phyloP scores from a whole-genome alignment of 441 rosid species.

The Rhodomyrtus psidioides region DNA sequence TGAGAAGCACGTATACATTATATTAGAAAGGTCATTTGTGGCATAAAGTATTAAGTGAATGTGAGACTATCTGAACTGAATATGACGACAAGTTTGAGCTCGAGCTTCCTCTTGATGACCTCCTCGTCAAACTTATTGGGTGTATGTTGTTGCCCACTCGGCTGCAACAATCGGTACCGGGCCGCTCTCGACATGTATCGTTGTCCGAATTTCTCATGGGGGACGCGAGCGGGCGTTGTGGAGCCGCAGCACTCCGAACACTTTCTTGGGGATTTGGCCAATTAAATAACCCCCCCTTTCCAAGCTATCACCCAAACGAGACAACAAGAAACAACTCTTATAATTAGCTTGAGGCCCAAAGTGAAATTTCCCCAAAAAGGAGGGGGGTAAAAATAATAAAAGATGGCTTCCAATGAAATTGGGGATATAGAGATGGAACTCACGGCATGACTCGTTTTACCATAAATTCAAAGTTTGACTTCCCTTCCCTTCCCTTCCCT shows the following conservation, averaged over 20 bases:
- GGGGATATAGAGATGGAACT: background rate
- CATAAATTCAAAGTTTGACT: background rate
- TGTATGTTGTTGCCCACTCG: background rate
- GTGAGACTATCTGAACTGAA: accelerated
- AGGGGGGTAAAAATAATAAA: background rate
- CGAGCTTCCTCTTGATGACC: background rate
- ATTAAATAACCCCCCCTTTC: background rate
- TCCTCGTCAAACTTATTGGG: background rate
- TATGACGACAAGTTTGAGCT: accelerated
- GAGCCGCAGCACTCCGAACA: too few relatives aligned
- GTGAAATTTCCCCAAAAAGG: background rate
- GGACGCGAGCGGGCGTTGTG: too few relatives aligned
- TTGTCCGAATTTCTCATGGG: too few relatives aligned
- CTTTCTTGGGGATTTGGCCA: background rate
- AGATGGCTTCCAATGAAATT: background rate
- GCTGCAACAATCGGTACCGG: accelerated
- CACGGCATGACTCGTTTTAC: too few relatives aligned
- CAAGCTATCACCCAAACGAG: background rate
- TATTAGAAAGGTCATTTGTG: too few relatives aligned
- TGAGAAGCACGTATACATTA: too few relatives aligned
- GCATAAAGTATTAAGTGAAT: accelerated
- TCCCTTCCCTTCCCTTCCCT: background rate
- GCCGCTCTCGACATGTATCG: too few relatives aligned
- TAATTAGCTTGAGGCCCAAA: background rate
- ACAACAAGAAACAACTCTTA: background rate